Evolutionary conservation across 2,329 filamentous ascomycete species (phyloP).

Genomic region (Rasamsonia emersonii): DNA sequence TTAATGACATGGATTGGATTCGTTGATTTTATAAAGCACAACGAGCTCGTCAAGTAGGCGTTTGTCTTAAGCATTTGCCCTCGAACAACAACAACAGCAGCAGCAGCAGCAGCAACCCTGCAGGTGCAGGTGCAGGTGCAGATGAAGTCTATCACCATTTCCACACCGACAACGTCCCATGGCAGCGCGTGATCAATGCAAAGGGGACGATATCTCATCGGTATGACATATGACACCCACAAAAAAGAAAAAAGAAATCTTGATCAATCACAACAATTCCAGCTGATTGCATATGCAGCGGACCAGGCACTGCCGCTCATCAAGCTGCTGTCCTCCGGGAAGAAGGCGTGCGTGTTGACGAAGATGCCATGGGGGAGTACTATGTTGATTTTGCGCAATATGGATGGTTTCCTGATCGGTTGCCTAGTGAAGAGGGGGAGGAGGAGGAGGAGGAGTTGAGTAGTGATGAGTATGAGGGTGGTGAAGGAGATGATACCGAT

Average conservation of each 20-base stretch:
- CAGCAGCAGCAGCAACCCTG: constrained; percentile 18
- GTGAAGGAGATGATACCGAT: no score
- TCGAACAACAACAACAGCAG: constrained; percentile 27
- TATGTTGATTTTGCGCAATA: constrained; percentile 33
- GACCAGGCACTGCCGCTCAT: constrained; percentile 33
- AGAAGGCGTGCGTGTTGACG: constrained; percentile 35
- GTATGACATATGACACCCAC: no score
- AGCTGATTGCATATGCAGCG: constrained; percentile 17
- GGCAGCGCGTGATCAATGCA: constrained; percentile 87
- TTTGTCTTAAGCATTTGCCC: constrained; percentile 81
- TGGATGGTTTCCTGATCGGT: constrained; percentile 43
- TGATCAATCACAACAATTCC: no score
- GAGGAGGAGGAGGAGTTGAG: constrained; percentile 4
- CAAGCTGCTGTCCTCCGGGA: constrained; percentile 33
- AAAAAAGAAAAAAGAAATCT: no score
- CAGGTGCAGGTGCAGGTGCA: constrained; percentile 6
- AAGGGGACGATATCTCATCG: constrained; percentile 80
- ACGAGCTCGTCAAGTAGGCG: constrained; percentile 73
- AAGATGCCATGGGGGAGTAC: constrained; percentile 36
- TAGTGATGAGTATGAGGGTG: background rate
- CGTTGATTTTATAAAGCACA: constrained; percentile 55
- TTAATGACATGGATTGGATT: no score
- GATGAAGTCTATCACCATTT: constrained; percentile 44
- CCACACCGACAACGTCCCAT: constrained; percentile 74
- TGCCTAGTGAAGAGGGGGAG: constrained; percentile 39